Percentiles rank a stretch among this genome's conserved stretches.
Evolutionary conservation across 2,329 filamentous ascomycete species (phyloP).

Genomic region (Tothia fuscella): DNA sequence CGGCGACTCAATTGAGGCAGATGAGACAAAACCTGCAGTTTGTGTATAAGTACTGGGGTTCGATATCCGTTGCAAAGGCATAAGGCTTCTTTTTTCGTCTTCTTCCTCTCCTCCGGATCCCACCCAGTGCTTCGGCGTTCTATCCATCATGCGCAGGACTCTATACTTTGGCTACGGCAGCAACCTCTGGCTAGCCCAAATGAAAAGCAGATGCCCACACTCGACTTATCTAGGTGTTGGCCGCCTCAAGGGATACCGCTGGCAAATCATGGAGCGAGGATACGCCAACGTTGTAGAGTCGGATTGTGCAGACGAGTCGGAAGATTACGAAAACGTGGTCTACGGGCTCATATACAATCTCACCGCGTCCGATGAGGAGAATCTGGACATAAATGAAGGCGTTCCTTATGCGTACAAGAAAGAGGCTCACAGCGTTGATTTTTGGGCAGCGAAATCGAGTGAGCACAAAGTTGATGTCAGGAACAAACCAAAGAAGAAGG

Average conservation of each 20-base stretch:
- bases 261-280: constrained; percentile 55
- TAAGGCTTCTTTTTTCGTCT: neutral
- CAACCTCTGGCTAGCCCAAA: constrained; percentile 56
- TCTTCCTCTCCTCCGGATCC: neutral
- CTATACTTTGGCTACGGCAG: constrained; percentile 62
- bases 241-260: constrained; percentile 44
- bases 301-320: constrained; percentile 1
- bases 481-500: constrained; percentile 15
- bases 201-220: constrained; percentile 47
- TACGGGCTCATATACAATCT: constrained; percentile 25
- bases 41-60: neutral
- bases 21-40: neutral
- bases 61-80: neutral
- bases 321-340: constrained; percentile 13
- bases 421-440: constrained; percentile 32
- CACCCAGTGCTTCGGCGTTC: neutral
- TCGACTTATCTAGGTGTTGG: constrained; percentile 46
- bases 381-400: constrained; percentile 41
- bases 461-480: constrained; percentile 17
- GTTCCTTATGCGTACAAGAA: constrained; percentile 52
- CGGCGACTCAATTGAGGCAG: neutral
- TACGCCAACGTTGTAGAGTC: constrained; percentile 53
- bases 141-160: neutral
- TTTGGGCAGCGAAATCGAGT: constrained; percentile 23
- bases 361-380: constrained; percentile 17